Base-by-base conservation (phyloP, 2,329 filamentous ascomycete species). In the Colletotrichum echinochloae region DNA sequence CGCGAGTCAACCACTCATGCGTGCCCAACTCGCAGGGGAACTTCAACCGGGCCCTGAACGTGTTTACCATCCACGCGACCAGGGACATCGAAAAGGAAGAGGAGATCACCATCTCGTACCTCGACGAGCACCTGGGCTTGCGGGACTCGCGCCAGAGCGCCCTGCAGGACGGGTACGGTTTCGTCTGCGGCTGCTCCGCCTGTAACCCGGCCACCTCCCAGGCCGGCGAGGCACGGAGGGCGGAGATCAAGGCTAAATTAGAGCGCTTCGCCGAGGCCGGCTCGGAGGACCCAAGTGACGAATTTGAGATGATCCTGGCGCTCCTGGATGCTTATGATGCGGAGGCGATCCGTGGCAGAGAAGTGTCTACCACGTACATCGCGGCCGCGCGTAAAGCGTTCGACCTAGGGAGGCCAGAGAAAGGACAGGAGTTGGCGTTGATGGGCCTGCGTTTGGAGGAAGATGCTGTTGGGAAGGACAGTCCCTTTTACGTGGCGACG, bases 21-120 rank as follows among this genome's bases (percentile, higher is more conserved):
- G 60, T 71, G 20, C 69, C 69, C 9, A 71, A 70, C n/a, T 54
- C 69, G 18, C 69, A 71, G 37, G 65, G 65, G 6, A 71, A 71
- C 20, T 71, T 65, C 35, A 70, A 71, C 60, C 55, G 23, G 48
- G 14, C 33, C 1, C 48, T 71, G 16, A 39, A 56, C 4, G 41
- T 33, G 4, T 71, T 69, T 37, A 71, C 69, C 23, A 44, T 71
- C 26, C 66, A 71, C 28, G 65, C 69, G 20, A 69, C 56, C 7
- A 52, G 66, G 18, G 54, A 71, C 23, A 71, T 71, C 2, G 18
- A 28, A 14, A 18, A 14, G 1, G 69, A 70, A 5, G 69, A 71
- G 41, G 69, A 71, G 48, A 69, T 71, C 23, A 71, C 69, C 26
- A 71, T 71, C 1, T 71, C 69, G 16, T 71, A 71, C 56, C 65